These are phyloP conservation scores for Actinomortierella wolfii DNA, from an alignment of 371 early-diverging fungal species.

Conservation along the genomic window DNA sequence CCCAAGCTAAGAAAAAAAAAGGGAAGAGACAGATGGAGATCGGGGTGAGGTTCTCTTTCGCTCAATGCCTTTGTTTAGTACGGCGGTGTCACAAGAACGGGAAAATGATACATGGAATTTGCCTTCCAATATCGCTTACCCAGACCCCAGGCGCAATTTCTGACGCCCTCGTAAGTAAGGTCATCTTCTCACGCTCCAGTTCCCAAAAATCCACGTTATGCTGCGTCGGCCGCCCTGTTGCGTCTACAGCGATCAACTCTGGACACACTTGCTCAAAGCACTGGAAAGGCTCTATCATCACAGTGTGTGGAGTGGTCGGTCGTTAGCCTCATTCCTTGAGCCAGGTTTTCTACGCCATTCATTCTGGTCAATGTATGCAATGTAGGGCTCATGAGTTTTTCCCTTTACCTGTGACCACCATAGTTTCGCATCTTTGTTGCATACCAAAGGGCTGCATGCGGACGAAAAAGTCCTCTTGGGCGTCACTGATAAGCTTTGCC, in stretches of 20 bases:
- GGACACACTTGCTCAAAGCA: slow-evolving; percentile 55
- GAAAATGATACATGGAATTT: slow-evolving; percentile 3
- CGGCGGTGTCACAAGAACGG: not conserved
- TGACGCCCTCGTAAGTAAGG: slow-evolving; percentile 56
- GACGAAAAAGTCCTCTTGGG: no score
- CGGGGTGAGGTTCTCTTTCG: not conserved
- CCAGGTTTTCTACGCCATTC: no score
- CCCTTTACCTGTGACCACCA: no score
- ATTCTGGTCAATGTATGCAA: no score
- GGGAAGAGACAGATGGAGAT: not conserved
- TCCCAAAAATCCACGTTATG: slow-evolving; percentile 56
- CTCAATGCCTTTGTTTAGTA: not conserved
- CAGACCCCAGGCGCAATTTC: slow-evolving; percentile 61
- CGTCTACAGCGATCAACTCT: slow-evolving; percentile 52
- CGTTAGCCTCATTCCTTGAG: no score
- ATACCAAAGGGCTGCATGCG: no score
- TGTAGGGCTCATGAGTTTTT: no score
- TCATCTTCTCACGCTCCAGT: slow-evolving; percentile 61
- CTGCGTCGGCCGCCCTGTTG: slow-evolving; percentile 38
- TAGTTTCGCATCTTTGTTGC: no score
- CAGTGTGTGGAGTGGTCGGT: no score
- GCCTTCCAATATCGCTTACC: slow-evolving; percentile 48
- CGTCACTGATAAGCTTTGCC: slow-evolving; percentile 9
- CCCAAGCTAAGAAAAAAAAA: slow-evolving; percentile 51
- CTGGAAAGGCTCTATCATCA: slow-evolving; percentile 49